Conservation (phyloP, 2,329 filamentous ascomycete species). For the Orbilia ellipsospora region DNA sequence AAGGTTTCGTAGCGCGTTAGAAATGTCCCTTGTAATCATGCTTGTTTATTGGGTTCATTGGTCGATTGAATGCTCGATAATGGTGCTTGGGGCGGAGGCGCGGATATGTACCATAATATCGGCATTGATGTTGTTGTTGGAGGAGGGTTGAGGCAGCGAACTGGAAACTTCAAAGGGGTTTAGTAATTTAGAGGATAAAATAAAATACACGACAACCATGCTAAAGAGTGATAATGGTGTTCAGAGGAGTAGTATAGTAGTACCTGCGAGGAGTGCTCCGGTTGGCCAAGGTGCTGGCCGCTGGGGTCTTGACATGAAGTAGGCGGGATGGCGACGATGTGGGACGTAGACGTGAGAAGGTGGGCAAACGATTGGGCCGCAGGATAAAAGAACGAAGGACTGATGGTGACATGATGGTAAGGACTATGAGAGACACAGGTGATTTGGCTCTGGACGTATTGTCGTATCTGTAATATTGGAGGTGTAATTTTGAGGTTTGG, state of each 20-base stretch:
- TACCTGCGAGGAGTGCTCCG: slow-evolving; percentile 38
- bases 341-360: slow-evolving; percentile 23
- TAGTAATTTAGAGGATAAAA: neutral
- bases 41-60: neutral
- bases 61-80: neutral
- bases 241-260: neutral
- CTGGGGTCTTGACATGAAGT: slow-evolving; percentile 27
- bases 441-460: too few relatives aligned
- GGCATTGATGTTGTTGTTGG: slow-evolving; percentile 37
- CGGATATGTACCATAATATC: slow-evolving; percentile 43
- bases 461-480: too few relatives aligned
- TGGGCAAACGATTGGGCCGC: slow-evolving; percentile 20
- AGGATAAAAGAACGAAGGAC: slow-evolving; percentile 32
- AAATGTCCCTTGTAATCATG: neutral
- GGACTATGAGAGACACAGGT: neutral
- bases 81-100: neutral
- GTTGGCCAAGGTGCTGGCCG: slow-evolving; percentile 10
- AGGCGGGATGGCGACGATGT: slow-evolving; percentile 13
- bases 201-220: neutral
- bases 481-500: neutral
- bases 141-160: neutral
- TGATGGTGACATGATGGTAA: slow-evolving; percentile 27
- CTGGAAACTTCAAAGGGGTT: slow-evolving; percentile 25
- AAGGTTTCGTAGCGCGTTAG: slow-evolving; percentile 2
- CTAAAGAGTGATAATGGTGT: neutral